Base-by-base conservation (phyloP, 495 filamentous ascomycete species). In the Tuber aestivum region DNA sequence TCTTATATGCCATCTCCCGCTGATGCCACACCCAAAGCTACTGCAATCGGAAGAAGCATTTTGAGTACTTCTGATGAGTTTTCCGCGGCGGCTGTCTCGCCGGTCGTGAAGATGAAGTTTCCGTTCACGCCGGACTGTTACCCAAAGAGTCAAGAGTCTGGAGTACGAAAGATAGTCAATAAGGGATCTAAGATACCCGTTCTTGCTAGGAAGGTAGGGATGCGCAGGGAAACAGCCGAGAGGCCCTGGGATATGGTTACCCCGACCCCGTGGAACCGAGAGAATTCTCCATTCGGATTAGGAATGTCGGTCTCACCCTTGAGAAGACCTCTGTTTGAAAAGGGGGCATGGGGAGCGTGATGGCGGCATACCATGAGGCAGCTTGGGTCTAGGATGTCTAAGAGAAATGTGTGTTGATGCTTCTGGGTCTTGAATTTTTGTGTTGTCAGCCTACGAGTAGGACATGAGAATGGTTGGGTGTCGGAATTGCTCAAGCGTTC, bases 121-220 rank as follows among this genome's bases (percentile, higher is more conserved):
- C 50, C n/a, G 16, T 61, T 61, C 50, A 14, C 50, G 27, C 3
- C n/a, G 10, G n/a, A 6, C 10, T 4, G 27, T 61, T 32, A 5
- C 27, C 50, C n/a, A 61, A 32, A 27, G 27, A 16, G 50, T 12
- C n/a, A 61, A 32, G 50, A 61, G 50, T 3, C 27, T 61, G 50
- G 7, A 61, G 50, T 32, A 4, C 50, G 12, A 32, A 61, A n/a
- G n/a, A 61, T 32, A 32, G 32, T 32, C 12, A 3, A 16, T 27
- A 61, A 61, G n/a, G 50, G 50, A 61, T 61, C 50, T 32, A 61
- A 32, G 50, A 61, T 61, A 61, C 50, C 50, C 32, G 50, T 61
- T 61, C n/a, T 32, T 61, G 50, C 10, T 32, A 61, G 32, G 50
- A 61, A 61, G 50, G 50, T n/a, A 14, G 50, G 50, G 27, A 12